These are phyloP conservation scores for Alectoria sarmentosa DNA, from an alignment of 495 filamentous ascomycete species.

Conservation along the genomic window DNA sequence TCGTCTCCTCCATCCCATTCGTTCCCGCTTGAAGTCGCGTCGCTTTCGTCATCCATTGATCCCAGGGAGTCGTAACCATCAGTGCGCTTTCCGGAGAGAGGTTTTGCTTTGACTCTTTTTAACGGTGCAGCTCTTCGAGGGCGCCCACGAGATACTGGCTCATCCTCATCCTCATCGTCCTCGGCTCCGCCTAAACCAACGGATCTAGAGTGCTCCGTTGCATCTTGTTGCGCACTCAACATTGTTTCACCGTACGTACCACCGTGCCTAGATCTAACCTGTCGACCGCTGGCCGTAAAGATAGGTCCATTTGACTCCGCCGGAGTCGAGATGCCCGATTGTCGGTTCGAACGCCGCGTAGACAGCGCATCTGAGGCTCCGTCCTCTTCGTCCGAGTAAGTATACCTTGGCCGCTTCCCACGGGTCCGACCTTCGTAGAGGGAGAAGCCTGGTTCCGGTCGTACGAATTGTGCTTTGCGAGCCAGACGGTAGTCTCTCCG, in stretches of 20 bases:
- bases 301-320: slow-evolving; percentile 63
- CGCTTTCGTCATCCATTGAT: slow-evolving; percentile 55
- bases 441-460: slow-evolving; percentile 84
- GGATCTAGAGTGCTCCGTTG: slow-evolving; percentile 24
- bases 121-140: slow-evolving; percentile 12
- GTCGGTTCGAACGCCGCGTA: slow-evolving; percentile 65
- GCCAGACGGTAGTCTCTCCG: slow-evolving; percentile 84
- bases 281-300: slow-evolving; percentile 86
- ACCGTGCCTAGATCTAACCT: slow-evolving; percentile 65
- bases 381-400: slow-evolving; percentile 85
- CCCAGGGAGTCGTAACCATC: slow-evolving; percentile 43
- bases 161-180: slow-evolving; percentile 58
- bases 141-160: slow-evolving; percentile 18
- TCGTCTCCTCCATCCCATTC: slow-evolving; percentile 48
- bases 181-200: slow-evolving; percentile 48
- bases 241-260: slow-evolving; percentile 73
- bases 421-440: slow-evolving; percentile 94
- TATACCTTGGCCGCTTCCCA: slow-evolving; percentile 93
- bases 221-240: slow-evolving; percentile 46
- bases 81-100: slow-evolving; percentile 1
- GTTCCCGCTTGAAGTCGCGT: slow-evolving; percentile 40
- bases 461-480: slow-evolving; percentile 79
- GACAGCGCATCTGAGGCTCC: slow-evolving; percentile 64
- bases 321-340: slow-evolving; percentile 64
- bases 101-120: slow-evolving; percentile 8